Percentiles rank a stretch among this genome's conserved stretches.
Conservation (phyloP, 345 rosid genomes). For the Orychophragmus violaceus region DNA sequence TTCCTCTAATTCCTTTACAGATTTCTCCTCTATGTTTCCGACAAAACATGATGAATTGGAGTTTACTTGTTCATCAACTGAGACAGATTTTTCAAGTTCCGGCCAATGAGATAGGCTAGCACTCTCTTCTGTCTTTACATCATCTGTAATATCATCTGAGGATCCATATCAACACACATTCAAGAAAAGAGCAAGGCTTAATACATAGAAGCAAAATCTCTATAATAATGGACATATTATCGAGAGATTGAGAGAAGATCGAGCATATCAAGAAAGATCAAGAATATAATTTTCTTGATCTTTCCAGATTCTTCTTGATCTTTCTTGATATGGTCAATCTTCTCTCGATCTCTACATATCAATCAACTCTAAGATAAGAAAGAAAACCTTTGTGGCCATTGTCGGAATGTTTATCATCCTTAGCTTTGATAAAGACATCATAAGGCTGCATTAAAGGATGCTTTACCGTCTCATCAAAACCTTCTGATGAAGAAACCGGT, state of each 20-base stretch:
- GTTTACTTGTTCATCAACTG: constrained; percentile 21
- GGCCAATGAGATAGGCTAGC: constrained; percentile 19
- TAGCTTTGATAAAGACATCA: constrained; percentile 19
- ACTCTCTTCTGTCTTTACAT: constrained; percentile 25
- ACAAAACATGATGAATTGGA: constrained; percentile 5
- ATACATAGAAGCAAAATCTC: background rate
- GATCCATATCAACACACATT: background rate
- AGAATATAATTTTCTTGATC: no score
- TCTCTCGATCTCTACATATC: no score
- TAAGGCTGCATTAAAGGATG: constrained; percentile 29
- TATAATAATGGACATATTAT: background rate
- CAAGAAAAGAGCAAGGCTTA: no score
- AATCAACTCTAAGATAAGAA: no score
- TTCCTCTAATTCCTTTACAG: constrained; percentile 35
- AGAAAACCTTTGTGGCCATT: constrained; percentile 13
- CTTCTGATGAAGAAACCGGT: constrained; percentile 37
- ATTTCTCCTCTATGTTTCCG: constrained; percentile 21
- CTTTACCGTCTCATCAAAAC: constrained; percentile 14
- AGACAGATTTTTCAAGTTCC: constrained; percentile 18
- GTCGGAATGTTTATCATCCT: constrained; percentile 17
- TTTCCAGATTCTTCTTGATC: no score
- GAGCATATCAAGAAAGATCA: no score
- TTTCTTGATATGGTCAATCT: no score
- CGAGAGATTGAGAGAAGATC: no score
- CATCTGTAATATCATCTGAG: constrained; percentile 20